Evolutionary conservation across 768 basidiomycete species (phyloP), one percentile per base, ranked within the genome.

Genomic region (Mycena olivaceomarginata): DNA sequence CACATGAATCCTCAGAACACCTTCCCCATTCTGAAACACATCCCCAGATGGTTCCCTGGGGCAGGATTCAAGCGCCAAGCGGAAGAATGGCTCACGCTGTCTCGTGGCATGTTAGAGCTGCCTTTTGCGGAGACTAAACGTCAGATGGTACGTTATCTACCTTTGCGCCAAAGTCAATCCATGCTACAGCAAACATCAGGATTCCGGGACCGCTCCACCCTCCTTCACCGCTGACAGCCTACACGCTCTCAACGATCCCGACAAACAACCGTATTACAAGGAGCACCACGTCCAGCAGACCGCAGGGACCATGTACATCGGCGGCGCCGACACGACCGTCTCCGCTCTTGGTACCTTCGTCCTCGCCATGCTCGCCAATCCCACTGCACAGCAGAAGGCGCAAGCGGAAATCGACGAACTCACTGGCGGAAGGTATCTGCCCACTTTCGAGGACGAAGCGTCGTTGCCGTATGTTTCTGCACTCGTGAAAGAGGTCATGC

Each of bases 31-130:
- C 81, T 85, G 41, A 80, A 76, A 22, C 70, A 84, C 43, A 66
- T 86, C 6, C 86, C 85, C 0, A 39, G 53, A 2, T 90, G 90
- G 89, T 57, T 90, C 15, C 89, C 90, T 45, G 90, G 90, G 0
- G 86, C 87, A 11, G 85, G 85, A 40, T 91, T 89, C 80, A 85
- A 89, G 72, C 84, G 82, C 48, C 82, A 82, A 60, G 89, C 89
- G 2, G 80, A 82, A 46, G 59, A 79, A 45, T 85, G 87, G 79
- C 81, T 81, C 22, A 82, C 79, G 37, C 79, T 85, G 12, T 82
- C 84, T 20, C 69, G 82, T 7, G 82, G 85, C n/a, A 85, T 89
- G 84, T 80, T 85, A n/a, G 84, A 88, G 48, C 76, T 83, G 12
- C 89, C 90, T 0, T 90, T 88, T 63, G 67, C 80, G 7, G 82